These are phyloP conservation scores for Ramularia collo-cygni DNA, from an alignment of 2,329 filamentous ascomycete species.

Conservation along the genomic window DNA sequence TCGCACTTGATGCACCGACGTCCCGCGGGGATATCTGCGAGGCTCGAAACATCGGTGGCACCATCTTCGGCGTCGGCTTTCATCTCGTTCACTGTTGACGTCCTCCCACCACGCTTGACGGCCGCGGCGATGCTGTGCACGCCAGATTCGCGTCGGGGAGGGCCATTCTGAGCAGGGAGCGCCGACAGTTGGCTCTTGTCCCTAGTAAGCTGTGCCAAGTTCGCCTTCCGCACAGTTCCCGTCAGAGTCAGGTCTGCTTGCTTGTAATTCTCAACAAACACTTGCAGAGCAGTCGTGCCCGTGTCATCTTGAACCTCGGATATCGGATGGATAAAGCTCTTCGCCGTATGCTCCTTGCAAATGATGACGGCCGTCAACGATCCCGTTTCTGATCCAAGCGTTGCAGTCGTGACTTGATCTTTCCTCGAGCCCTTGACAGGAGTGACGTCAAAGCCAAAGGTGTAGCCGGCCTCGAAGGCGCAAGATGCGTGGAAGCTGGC, in stretches of 20 bases:
- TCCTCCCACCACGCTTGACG: slow-evolving; percentile 27
- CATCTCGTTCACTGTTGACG: slow-evolving; percentile 25
- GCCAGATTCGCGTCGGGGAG: slow-evolving; percentile 36
- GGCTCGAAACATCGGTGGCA: slow-evolving; percentile 19
- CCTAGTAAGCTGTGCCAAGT: slow-evolving; percentile 61
- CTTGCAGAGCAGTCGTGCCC: slow-evolving; percentile 73
- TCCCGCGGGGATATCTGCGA: slow-evolving; percentile 20
- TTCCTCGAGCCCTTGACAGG: slow-evolving; percentile 84
- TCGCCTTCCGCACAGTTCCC: slow-evolving; percentile 88
- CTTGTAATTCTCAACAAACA: slow-evolving; percentile 85
- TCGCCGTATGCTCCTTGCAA: slow-evolving; percentile 77
- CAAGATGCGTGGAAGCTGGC: slow-evolving; percentile 77
- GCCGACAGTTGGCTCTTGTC: slow-evolving; percentile 33
- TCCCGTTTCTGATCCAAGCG: slow-evolving; percentile 72
- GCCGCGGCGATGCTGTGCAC: slow-evolving; percentile 27
- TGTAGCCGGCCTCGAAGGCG: slow-evolving; percentile 74
- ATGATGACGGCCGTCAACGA: slow-evolving; percentile 79
- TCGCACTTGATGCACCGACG: slow-evolving; percentile 40
- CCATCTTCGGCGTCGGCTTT: slow-evolving; percentile 25
- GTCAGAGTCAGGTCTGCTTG: slow-evolving; percentile 87
- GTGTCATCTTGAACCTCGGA: slow-evolving; percentile 64
- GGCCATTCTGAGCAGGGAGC: slow-evolving; percentile 21
- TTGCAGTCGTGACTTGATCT: slow-evolving; percentile 73
- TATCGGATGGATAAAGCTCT: slow-evolving; percentile 69
- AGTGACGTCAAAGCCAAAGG: slow-evolving; percentile 81